These are phyloP conservation scores for Penicillium argentinense DNA, from an alignment of 495 filamentous ascomycete genomes.

Conservation along the genomic window DNA sequence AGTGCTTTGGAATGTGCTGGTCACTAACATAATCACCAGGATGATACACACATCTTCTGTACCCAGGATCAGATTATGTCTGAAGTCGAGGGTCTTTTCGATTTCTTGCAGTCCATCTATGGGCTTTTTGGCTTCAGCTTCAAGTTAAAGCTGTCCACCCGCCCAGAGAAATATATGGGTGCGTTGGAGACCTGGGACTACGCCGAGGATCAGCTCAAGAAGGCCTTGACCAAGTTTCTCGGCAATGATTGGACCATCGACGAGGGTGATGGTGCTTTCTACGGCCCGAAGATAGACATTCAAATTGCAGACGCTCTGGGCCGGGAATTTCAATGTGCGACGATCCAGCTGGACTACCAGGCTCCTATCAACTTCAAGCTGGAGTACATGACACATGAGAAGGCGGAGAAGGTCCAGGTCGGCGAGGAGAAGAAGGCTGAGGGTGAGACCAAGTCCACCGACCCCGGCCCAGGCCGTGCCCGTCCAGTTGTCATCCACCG, in stretches of 20 bases:
- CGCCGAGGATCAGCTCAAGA: constrained; percentile 75
- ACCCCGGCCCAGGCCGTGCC: constrained; percentile 65
- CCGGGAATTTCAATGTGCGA: constrained; percentile 87
- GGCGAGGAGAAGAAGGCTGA: constrained; percentile 37
- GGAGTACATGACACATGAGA: constrained; percentile 76
- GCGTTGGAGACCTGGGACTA: constrained; percentile 83
- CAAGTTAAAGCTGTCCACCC: constrained; percentile 91
- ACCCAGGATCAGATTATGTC: constrained; percentile 75
- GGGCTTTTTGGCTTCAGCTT: constrained; percentile 93
- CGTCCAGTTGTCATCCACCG: constrained; percentile 97
- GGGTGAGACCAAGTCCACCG: constrained; percentile 32
- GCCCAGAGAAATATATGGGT: constrained; percentile 89
- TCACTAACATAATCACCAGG: constrained; percentile 36
- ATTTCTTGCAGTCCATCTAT: constrained; percentile 82
- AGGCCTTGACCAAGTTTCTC: constrained; percentile 76
- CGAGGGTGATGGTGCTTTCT: constrained; percentile 94
- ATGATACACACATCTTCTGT: constrained; percentile 94
- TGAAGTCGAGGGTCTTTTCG: constrained; percentile 85
- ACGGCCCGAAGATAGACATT: constrained; percentile 95
- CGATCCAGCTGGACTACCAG: constrained; percentile 97
- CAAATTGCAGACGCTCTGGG: constrained; percentile 78
- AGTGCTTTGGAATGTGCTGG: background rate
- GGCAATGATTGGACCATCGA: constrained; percentile 84
- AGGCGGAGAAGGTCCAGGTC: constrained; percentile 18
- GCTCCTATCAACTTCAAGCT: constrained; percentile 82